Conservation (phyloP, 129 eudicot species). For the Heracleum sosnowskyi region DNA sequence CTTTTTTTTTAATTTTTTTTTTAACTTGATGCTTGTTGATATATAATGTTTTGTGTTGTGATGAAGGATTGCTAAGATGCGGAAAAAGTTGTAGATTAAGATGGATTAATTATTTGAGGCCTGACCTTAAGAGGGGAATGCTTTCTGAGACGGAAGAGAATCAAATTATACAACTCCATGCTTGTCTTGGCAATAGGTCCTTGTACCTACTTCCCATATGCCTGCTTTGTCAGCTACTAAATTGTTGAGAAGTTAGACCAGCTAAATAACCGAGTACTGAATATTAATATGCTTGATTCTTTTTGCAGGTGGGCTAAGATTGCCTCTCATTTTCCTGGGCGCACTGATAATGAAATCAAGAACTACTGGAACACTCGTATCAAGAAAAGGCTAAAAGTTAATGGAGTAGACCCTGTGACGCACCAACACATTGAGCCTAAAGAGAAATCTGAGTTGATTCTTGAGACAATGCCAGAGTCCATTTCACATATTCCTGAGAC, state of each 20-base stretch:
- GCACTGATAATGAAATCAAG: constrained; percentile 72
- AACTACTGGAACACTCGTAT: constrained; percentile 73
- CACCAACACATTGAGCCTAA: constrained; percentile 35
- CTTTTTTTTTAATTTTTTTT: neutral
- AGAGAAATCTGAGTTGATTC: constrained; percentile 18
- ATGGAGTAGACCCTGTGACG: constrained; percentile 40
- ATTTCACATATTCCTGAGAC: constrained; percentile 3
- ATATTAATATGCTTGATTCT: neutral
- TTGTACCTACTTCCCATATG: neutral
- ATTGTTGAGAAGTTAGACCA: neutral
- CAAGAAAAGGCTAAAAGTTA: constrained; percentile 61
- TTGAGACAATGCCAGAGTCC: neutral
- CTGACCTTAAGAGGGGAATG: constrained; percentile 68
- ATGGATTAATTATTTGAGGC: constrained; percentile 78
- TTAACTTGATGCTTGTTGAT: neutral
- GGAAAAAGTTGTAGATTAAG: constrained; percentile 78
- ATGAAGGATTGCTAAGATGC: constrained; percentile 64
- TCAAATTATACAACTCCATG: constrained; percentile 59
- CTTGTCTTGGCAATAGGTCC: constrained; percentile 73
- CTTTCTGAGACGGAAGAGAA: constrained; percentile 57
- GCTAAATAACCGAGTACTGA: neutral
- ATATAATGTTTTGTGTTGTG: neutral
- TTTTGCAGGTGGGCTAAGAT: constrained; percentile 63
- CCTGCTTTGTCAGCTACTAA: neutral
- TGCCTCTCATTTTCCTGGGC: constrained; percentile 71